A percentile compares a stretch with the other conserved stretches of the same genome.
Conservation (phyloP, 202 grass and related monocot species). For the Thinopyrum obtusiflorum region DNA sequence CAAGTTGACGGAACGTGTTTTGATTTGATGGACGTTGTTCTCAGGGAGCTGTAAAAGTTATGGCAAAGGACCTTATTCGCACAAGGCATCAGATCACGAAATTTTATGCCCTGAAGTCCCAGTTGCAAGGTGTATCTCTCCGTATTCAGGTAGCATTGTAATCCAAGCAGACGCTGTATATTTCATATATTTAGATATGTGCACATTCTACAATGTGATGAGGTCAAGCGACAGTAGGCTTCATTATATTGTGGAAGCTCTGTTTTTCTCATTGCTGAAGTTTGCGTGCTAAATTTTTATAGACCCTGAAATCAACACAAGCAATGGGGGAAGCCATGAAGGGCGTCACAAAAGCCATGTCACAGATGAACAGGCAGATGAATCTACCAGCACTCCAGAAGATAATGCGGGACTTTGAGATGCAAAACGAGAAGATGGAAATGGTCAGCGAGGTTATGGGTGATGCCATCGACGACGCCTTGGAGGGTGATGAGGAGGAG, state of each 20-base stretch:
- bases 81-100: conserved; percentile 86
- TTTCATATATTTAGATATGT: neutral
- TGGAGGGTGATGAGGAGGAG: conserved; percentile 77
- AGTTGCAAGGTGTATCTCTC: conserved; percentile 87
- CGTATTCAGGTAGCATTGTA: conserved; percentile 62
- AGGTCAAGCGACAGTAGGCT: neutral
- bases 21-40: neutral
- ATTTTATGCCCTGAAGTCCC: conserved; percentile 82
- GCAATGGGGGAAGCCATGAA: conserved; percentile 95
- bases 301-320: conserved; percentile 91
- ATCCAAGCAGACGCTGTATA: neutral
- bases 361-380: conserved; percentile 87
- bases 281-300: neutral
- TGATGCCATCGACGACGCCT: conserved; percentile 67
- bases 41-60: conserved; percentile 82
- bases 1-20: neutral
- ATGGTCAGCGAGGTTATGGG: conserved; percentile 70
- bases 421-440: conserved; percentile 91
- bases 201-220: neutral
- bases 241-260: neutral
- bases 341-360: conserved; percentile 86
- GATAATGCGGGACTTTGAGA: conserved; percentile 88
- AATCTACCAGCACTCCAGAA: conserved; percentile 77
- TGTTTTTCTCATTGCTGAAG: neutral
- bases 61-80: conserved; percentile 90